Evolutionary conservation across 768 basidiomycete species (phyloP).

Genomic region (Boletus bicolor): DNA sequence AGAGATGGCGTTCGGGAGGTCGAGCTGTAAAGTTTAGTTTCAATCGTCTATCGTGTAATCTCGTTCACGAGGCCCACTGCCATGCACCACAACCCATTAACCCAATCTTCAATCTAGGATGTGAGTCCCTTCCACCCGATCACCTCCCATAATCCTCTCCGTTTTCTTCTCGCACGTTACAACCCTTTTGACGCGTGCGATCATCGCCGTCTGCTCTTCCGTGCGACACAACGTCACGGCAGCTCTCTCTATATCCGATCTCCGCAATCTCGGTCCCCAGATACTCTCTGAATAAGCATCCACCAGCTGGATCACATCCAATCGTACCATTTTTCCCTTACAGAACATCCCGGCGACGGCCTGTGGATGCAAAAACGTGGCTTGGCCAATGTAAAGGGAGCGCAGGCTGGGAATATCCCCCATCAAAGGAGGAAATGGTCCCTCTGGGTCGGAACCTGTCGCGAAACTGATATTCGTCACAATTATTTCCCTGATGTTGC

Average conservation of each 20-base stretch:
- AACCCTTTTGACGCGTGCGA: constrained; percentile 37
- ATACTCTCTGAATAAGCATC: constrained; percentile 56
- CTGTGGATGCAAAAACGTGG: constrained; percentile 42
- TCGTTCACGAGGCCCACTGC: not conserved
- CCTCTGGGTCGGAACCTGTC: constrained; percentile 14
- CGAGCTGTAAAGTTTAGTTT: constrained; percentile 47
- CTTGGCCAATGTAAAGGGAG: constrained; percentile 48
- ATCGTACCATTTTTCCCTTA: constrained; percentile 16
- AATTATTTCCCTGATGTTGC: constrained; percentile 42
- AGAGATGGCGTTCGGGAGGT: constrained; percentile 85
- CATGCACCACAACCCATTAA: not conserved
- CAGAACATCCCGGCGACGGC: constrained; percentile 38
- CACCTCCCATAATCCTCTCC: constrained; percentile 53
- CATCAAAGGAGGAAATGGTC: constrained; percentile 27
- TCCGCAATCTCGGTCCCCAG: constrained; percentile 53
- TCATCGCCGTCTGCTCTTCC: constrained; percentile 13
- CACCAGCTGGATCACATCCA: constrained; percentile 42
- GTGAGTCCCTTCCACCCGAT: constrained; percentile 37
- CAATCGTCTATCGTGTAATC: constrained; percentile 5
- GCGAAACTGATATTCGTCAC: constrained; percentile 48
- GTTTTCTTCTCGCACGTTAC: constrained; percentile 50
- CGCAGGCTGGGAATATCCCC: constrained; percentile 39
- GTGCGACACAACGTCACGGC: constrained; percentile 5
- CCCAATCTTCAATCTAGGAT: constrained; percentile 17
- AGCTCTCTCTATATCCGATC: constrained; percentile 45